Conservation (phyloP, 192 early-diverging fungal genomes). For the Spizellomyces punctatus region DNA sequence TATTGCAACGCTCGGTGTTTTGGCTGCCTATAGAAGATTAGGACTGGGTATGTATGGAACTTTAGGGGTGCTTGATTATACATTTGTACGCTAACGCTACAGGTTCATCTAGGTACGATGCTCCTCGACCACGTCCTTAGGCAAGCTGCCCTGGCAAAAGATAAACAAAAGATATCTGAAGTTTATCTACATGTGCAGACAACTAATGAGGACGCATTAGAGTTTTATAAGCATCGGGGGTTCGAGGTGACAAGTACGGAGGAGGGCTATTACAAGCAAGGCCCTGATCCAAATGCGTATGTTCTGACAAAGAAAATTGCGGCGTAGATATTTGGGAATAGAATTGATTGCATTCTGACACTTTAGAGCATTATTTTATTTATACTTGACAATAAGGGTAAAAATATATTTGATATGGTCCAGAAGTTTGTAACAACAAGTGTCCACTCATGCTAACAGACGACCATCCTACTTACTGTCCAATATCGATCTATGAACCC, state of each 20-base stretch:
- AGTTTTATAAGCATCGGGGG: slow-evolving; percentile 7
- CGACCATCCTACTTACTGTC: too few relatives aligned
- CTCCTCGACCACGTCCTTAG: slow-evolving; percentile 15
- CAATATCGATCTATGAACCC: too few relatives aligned
- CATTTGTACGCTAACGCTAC: not conserved
- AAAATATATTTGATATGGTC: too few relatives aligned
- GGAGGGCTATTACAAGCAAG: slow-evolving; percentile 5
- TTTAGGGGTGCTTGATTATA: not conserved
- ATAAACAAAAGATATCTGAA: slow-evolving; percentile 2
- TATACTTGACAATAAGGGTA: too few relatives aligned
- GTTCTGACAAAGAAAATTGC: not conserved
- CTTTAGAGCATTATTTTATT: too few relatives aligned
- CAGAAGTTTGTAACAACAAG: too few relatives aligned
- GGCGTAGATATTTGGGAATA: too few relatives aligned
- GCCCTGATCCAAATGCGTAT: not conserved
- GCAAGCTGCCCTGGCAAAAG: not conserved
- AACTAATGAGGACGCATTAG: not conserved
- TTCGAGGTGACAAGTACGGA: not conserved
- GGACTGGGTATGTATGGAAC: slow-evolving; percentile 20
- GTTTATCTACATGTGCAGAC: slow-evolving; percentile 4
- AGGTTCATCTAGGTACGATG: slow-evolving; percentile 1
- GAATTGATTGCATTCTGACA: too few relatives aligned
- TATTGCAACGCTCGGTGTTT: slow-evolving; percentile 21
- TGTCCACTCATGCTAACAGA: too few relatives aligned
- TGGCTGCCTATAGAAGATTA: slow-evolving; percentile 22